phyloP scores from a whole-genome alignment of 2,329 filamentous ascomycete genomes.

The Aspergillus chevalieri region DNA sequence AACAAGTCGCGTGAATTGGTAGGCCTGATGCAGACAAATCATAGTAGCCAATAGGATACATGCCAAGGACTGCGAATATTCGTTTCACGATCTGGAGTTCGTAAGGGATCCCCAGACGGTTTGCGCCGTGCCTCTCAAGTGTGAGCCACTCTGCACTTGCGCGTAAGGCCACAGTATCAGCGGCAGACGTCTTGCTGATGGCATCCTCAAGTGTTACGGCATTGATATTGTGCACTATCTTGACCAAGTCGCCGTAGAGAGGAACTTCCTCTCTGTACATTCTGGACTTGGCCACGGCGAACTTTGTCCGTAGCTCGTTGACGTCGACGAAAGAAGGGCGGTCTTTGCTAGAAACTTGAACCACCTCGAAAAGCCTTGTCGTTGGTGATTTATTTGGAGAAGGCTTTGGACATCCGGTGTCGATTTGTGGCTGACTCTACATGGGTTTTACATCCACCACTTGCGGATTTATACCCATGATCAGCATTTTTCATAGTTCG shows the following conservation, averaged over 20 bases:
- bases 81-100: conserved; percentile 41
- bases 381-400: too few relatives aligned
- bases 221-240: conserved; percentile 24
- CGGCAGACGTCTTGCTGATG: conserved; percentile 5
- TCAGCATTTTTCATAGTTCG: too few relatives aligned
- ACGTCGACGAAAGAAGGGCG: conserved; percentile 1
- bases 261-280: conserved; percentile 32
- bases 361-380: too few relatives aligned
- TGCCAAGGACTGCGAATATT: conserved; percentile 44
- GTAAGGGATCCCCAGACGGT: conserved; percentile 42
- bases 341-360: too few relatives aligned
- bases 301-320: conserved; percentile 22
- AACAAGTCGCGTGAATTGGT: conserved; percentile 49
- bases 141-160: too few relatives aligned
- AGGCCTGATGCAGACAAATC: conserved; percentile 44
- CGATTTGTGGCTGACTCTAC: too few relatives aligned
- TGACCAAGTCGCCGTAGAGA: conserved; percentile 26
- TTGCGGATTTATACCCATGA: too few relatives aligned
- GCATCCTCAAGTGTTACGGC: conserved; percentile 10
- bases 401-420: too few relatives aligned
- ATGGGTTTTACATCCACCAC: too few relatives aligned
- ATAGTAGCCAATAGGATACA: conserved; percentile 49
- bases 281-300: conserved; percentile 26
- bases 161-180: conserved; percentile 6
- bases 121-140: conserved; percentile 43